Conservation (phyloP, 305 asterid species). For the Fraxinus latifolia region DNA sequence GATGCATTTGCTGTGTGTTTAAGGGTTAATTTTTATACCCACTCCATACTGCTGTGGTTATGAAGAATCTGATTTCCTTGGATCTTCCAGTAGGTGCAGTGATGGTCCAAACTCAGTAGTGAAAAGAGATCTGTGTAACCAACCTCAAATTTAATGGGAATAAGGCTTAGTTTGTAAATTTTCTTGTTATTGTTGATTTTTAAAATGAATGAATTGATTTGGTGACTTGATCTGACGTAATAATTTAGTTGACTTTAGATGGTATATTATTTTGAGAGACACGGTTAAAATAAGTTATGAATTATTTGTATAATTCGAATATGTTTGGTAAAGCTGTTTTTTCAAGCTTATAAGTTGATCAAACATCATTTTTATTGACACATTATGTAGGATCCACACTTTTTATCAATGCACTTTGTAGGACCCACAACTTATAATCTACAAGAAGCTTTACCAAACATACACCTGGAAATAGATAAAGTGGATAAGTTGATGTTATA, state of each 20-base stretch:
- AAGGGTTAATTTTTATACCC: not conserved
- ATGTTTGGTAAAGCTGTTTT: not conserved
- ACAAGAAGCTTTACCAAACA: not conserved
- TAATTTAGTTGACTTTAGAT: not conserved
- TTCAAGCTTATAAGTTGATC: not conserved
- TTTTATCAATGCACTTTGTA: not conserved
- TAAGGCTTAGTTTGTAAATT: not conserved
- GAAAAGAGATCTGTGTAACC: not conserved
- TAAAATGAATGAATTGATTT: not conserved
- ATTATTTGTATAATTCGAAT: not conserved
- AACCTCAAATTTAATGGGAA: not conserved
- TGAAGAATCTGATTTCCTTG: not conserved
- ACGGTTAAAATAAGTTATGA: not conserved
- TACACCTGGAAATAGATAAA: not conserved
- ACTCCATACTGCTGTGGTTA: not conserved
- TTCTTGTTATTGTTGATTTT: not conserved
- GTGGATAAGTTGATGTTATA: not conserved
- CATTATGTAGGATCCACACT: not conserved
- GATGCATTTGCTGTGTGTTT: not conserved
- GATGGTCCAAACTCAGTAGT: not conserved
- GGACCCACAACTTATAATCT: not conserved
- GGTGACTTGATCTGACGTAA: not conserved
- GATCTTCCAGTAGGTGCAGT: not conserved
- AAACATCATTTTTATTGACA: not conserved
- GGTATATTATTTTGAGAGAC: not conserved